phyloP scores from a whole-genome alignment of 2,329 filamentous ascomycete genomes.

The Penicillium sp. region DNA sequence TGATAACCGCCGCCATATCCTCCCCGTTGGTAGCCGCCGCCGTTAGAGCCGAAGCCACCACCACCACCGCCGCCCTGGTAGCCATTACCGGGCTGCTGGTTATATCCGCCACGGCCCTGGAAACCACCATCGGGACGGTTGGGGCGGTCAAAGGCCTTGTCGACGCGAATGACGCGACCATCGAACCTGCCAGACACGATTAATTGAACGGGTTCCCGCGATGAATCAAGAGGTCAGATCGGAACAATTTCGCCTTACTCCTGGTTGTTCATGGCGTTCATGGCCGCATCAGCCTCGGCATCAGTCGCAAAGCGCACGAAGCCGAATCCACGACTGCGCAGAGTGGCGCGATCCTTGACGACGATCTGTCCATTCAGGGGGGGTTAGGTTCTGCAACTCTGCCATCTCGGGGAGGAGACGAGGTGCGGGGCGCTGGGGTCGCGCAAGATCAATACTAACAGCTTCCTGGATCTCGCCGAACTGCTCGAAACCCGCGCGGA shows the following conservation, averaged over 20 bases:
- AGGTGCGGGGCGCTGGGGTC: slow-evolving; percentile 9
- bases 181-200: slow-evolving; percentile 69
- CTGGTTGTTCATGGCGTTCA: slow-evolving; percentile 51
- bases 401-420: slow-evolving; percentile 12
- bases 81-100: slow-evolving; percentile 43
- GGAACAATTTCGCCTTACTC: slow-evolving; percentile 65
- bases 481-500: slow-evolving; percentile 89
- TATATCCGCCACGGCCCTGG: slow-evolving; percentile 52
- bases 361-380: slow-evolving; percentile 68
- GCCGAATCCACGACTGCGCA: slow-evolving; percentile 94
- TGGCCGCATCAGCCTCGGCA: slow-evolving; percentile 48
- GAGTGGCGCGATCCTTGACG: slow-evolving; percentile 95
- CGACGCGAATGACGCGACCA: slow-evolving; percentile 89
- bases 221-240: slow-evolving; percentile 15
- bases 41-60: slow-evolving; percentile 31
- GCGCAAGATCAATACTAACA: slow-evolving; percentile 64
- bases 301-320: slow-evolving; percentile 80
- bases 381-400: slow-evolving; percentile 18
- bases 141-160: slow-evolving; percentile 85
- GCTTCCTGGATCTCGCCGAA: slow-evolving; percentile 93
- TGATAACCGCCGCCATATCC: slow-evolving; percentile 28
- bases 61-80: slow-evolving; percentile 41
- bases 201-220: background rate
- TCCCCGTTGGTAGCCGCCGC: slow-evolving; percentile 30
- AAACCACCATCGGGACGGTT: slow-evolving; percentile 59